A percentile compares a stretch with the other conserved stretches of the same genome.
Evolutionary conservation across 495 filamentous ascomycete species (phyloP).

Genomic region (Astrothelium macrocarpum): DNA sequence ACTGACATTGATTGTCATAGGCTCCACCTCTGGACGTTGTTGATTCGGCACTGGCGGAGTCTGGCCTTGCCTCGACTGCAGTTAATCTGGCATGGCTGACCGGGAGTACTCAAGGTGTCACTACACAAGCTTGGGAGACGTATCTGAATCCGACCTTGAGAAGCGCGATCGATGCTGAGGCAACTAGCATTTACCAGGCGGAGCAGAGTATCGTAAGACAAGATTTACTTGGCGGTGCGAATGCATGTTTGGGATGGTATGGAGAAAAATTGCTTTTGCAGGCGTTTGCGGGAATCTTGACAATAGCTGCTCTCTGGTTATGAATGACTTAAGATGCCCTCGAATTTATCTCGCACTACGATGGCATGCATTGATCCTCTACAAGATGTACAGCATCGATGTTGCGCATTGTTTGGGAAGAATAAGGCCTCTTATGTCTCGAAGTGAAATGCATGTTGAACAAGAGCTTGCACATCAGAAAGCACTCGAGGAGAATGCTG

Average conservation of each 20-base stretch:
- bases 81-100: slow-evolving; percentile 1
- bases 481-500: too few relatives aligned
- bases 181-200: not conserved
- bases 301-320: not conserved
- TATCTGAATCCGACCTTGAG: not conserved
- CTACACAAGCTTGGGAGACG: not conserved
- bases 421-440: too few relatives aligned
- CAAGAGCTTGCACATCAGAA: too few relatives aligned
- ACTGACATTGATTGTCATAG: not conserved
- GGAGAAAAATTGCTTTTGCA: not conserved
- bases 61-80: not conserved
- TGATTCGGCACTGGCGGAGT: not conserved
- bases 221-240: not conserved
- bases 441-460: too few relatives aligned
- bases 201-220: not conserved
- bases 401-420: too few relatives aligned
- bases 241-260: not conserved
- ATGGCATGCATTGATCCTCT: not conserved
- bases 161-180: not conserved
- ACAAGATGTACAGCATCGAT: too few relatives aligned
- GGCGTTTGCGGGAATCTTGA: not conserved
- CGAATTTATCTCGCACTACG: not conserved
- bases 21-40: not conserved
- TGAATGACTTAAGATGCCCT: not conserved
- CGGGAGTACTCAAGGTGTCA: not conserved